Conservation (phyloP, 352 stramenopile genomes). For the Globisporangium carolinianum region DNA sequence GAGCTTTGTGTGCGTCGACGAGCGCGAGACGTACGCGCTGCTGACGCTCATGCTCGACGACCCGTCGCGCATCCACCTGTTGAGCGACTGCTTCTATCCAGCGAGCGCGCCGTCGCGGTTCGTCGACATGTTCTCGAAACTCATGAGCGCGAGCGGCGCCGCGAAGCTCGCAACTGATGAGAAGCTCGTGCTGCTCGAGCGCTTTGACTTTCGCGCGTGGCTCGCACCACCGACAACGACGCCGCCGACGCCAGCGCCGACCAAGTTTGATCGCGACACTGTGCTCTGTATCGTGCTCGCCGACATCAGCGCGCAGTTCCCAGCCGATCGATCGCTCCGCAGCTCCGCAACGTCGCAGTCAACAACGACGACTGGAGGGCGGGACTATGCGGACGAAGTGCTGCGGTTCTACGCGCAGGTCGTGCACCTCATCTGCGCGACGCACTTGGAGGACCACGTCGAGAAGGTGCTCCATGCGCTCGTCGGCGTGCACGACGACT, state of each 20-base stretch:
- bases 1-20: constrained; percentile 76
- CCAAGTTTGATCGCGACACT: constrained; percentile 79
- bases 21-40: constrained; percentile 73
- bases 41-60: constrained; percentile 84
- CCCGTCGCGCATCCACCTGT: constrained; percentile 63
- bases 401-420: constrained; percentile 69
- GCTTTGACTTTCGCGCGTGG: constrained; percentile 78
- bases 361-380: constrained; percentile 1
- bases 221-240: constrained; percentile 35
- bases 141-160: constrained; percentile 70
- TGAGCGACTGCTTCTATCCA: constrained; percentile 81
- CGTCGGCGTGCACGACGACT: constrained; percentile 76
- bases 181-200: constrained; percentile 57
- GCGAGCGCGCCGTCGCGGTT: constrained; percentile 63
- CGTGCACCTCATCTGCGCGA: constrained; percentile 55
- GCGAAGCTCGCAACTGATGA: constrained; percentile 65
- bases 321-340: constrained; percentile 32
- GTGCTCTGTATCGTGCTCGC: constrained; percentile 71
- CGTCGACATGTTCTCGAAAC: constrained; percentile 84
- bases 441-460: constrained; percentile 68
- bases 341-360: too few relatives aligned
- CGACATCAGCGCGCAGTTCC: constrained; percentile 54
- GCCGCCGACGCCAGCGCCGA: constrained; percentile 23
- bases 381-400: constrained; percentile 31
- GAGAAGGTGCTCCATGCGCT: constrained; percentile 78